Conservation (phyloP, 192 early-diverging fungal genomes). For the Gonapodya sp. region DNA sequence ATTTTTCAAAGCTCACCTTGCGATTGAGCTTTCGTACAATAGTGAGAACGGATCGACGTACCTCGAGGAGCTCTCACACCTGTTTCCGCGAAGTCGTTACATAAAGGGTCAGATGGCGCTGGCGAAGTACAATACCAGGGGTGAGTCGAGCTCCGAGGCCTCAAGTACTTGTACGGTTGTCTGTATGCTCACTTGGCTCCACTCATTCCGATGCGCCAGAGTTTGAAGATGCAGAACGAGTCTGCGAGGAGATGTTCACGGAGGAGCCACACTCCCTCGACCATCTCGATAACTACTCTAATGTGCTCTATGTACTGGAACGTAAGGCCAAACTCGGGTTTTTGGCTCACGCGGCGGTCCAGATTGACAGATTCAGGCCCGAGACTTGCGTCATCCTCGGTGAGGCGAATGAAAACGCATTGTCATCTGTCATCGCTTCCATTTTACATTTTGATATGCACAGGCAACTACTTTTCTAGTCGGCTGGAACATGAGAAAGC, state of each 20-base stretch:
- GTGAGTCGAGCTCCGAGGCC: background rate
- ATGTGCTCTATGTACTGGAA: slow-evolving; percentile 74
- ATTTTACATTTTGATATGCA: slow-evolving; percentile 47
- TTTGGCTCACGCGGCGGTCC: slow-evolving; percentile 62
- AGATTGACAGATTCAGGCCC: slow-evolving; percentile 67
- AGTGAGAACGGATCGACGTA: slow-evolving; percentile 19
- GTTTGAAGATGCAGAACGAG: slow-evolving; percentile 52
- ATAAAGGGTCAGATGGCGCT: slow-evolving; percentile 52
- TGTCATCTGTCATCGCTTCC: background rate
- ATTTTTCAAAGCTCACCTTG: slow-evolving; percentile 34
- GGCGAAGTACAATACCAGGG: slow-evolving; percentile 42
- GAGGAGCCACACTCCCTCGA: slow-evolving; percentile 73
- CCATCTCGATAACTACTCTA: slow-evolving; percentile 73
- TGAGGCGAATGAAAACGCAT: slow-evolving; percentile 9
- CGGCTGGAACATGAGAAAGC: slow-evolving; percentile 75
- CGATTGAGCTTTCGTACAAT: slow-evolving; percentile 37
- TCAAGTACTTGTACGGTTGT: background rate
- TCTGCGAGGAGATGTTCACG: slow-evolving; percentile 61
- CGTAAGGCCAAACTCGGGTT: slow-evolving; percentile 58
- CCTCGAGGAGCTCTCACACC: slow-evolving; percentile 29
- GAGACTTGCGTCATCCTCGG: slow-evolving; percentile 62
- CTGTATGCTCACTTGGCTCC: background rate
- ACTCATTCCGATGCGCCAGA: slow-evolving; percentile 31
- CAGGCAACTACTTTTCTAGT: slow-evolving; percentile 82
- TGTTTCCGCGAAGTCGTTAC: slow-evolving; percentile 55